phyloP scores from a whole-genome alignment of 805 yeast species.

The Ogataea populi-albae region DNA sequence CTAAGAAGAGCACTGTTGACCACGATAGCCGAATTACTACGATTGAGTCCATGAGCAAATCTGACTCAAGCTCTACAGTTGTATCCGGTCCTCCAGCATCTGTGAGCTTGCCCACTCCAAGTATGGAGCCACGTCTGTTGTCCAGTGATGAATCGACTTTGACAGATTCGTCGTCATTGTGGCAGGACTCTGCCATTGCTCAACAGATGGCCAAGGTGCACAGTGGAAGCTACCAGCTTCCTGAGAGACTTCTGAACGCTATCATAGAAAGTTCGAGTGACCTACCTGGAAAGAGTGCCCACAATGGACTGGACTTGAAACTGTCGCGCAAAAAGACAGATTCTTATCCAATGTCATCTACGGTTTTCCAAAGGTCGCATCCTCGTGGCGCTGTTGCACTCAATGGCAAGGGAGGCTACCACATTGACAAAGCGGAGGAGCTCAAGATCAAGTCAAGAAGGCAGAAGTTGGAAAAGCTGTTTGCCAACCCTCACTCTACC shows the following conservation, averaged over 20 bases:
- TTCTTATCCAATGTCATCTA: too few relatives aligned
- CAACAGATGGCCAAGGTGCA: neutral
- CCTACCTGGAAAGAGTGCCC: neutral
- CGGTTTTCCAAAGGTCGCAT: too few relatives aligned
- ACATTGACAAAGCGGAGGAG: constrained; percentile 26
- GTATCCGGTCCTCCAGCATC: neutral
- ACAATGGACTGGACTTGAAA: neutral
- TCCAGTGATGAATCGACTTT: too few relatives aligned
- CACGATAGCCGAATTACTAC: neutral
- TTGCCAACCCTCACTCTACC: constrained; percentile 14
- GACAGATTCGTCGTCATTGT: neutral
- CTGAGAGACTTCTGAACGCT: constrained; percentile 3
- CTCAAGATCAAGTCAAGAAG: constrained; percentile 25
- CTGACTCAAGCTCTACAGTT: constrained; percentile 1
- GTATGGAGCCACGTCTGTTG: too few relatives aligned
- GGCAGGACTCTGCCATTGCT: neutral
- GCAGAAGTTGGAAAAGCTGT: constrained; percentile 26
- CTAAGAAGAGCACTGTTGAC: too few relatives aligned
- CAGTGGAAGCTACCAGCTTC: constrained; percentile 3
- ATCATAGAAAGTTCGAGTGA: constrained; percentile 2
- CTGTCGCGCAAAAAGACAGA: neutral
- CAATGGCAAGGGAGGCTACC: constrained; percentile 10
- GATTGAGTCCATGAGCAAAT: constrained; percentile 1
- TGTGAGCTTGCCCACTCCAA: neutral
- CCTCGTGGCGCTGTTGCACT: neutral